Evolutionary conservation across 2,329 filamentous ascomycete species (phyloP).

Genomic region (Camillea tinctor): DNA sequence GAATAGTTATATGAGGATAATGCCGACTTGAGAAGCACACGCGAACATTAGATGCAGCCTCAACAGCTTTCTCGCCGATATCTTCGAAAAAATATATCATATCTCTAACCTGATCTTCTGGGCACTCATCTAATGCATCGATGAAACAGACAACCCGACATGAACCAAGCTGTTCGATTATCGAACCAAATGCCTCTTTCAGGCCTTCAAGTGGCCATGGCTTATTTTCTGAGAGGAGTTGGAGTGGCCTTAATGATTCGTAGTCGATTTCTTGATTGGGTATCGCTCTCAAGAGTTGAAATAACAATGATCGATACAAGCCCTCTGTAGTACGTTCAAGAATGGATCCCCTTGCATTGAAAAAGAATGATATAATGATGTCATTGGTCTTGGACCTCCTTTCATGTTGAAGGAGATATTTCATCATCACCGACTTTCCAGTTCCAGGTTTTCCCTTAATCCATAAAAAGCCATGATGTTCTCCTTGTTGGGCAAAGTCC

Average conservation of each 20-base stretch:
- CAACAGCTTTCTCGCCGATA: not conserved
- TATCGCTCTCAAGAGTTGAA: conserved; percentile 1
- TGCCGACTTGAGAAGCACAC: conserved; percentile 35
- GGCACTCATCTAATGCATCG: conserved; percentile 25
- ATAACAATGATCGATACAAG: conserved; percentile 11
- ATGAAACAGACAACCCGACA: conserved; percentile 14
- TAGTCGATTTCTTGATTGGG: not conserved
- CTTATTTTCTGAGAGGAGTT: not conserved
- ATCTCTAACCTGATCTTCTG: conserved; percentile 14
- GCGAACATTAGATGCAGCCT: not conserved
- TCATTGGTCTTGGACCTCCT: conserved; percentile 16
- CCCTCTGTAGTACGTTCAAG: conserved; percentile 7
- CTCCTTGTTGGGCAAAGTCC: conserved; percentile 18
- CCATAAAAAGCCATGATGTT: conserved; percentile 31
- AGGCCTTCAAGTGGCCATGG: conserved; percentile 12
- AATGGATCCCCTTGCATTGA: conserved; percentile 22
- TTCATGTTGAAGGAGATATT: conserved; percentile 31
- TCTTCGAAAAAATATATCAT: conserved; percentile 19
- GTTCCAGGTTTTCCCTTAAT: conserved; percentile 35
- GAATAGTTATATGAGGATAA: conserved; percentile 42
- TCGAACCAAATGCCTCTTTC: conserved; percentile 6
- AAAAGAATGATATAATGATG: conserved; percentile 45
- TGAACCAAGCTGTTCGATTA: conserved; percentile 3
- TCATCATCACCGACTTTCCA: conserved; percentile 44
- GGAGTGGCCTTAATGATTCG: not conserved